Evolutionary conservation across 805 yeast genomes (phyloP), one percentile per base, ranked within the genome.

Genomic region (Myxozyma neglecta): DNA sequence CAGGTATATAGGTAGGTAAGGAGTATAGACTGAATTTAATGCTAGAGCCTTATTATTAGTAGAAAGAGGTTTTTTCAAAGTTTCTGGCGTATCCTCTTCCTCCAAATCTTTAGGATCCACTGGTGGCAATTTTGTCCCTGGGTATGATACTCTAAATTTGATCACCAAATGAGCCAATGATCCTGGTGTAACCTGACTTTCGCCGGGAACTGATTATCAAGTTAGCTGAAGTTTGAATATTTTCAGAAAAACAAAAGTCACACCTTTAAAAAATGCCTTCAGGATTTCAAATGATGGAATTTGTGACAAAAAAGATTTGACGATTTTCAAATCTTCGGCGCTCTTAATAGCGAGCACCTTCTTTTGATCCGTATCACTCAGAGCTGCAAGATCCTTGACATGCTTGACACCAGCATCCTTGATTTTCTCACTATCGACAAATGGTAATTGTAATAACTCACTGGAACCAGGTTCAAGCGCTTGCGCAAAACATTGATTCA

Each of bases 191-290:
- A 72, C 69, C 35, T 89, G 85, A 14, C 75, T 72, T 77, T 92
- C 97, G 39, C 98, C 98, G 3, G 97, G 93, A 47, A 93, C 97
- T 65, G 82, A 81, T 76, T 90, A 24, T 36, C 7, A 29, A 3
- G 14, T 32, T 29, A 43, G 45, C 18, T 11, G n/a, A 7, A 50
- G n/a, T 34, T 9, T 18, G 4, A 39, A 29, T 5, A 49, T 13
- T 32, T 34, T n/a, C n/a, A 29, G 13, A 14, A 16, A 24, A n/a
- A n/a, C 1, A 32, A n/a, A 44, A n/a, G 10, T 20, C 45, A 14
- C 37, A 61, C 65, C 65, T 45, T 64, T 57, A 46, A 66, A 67
- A 48, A 53, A 59, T 34, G 68, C 57, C 16, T 56, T 57, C n/a
- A 61, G 45, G 3, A 66, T 57, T 42, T 59, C 60, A 18, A 61